Conservation (phyloP, 2,329 filamentous ascomycete species). For the Fusarium napiforme region DNA sequence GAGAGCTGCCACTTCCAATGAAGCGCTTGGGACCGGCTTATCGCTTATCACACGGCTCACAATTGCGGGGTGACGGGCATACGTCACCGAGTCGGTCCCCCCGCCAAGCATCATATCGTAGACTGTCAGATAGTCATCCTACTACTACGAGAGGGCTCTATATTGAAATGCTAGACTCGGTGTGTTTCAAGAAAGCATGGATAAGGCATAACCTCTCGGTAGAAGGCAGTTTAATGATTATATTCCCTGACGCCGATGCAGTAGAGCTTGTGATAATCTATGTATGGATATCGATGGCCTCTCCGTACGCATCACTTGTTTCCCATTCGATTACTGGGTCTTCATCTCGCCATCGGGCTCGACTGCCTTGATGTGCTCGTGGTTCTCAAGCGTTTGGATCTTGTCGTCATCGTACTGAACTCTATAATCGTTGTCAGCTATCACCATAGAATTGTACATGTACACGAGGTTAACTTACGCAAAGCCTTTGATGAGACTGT, state of each 20-base stretch:
- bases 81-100: constrained; percentile 37
- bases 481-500: constrained; percentile 90
- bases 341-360: constrained; percentile 78
- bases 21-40: constrained; percentile 35
- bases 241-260: constrained; percentile 22
- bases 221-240: neutral
- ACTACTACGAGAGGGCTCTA: neutral
- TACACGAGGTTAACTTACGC: constrained; percentile 69
- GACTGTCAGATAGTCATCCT: neutral
- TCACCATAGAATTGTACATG: neutral
- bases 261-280: constrained; percentile 28
- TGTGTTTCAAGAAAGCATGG: neutral
- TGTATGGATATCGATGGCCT: constrained; percentile 8
- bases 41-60: constrained; percentile 30
- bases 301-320: neutral
- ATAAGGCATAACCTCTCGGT: neutral
- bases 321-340: constrained; percentile 68
- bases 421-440: constrained; percentile 56
- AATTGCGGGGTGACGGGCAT: constrained; percentile 21
- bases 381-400: constrained; percentile 71
- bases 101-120: constrained; percentile 3
- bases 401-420: constrained; percentile 77
- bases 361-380: constrained; percentile 78
- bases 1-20: neutral
- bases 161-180: neutral